phyloP scores from a whole-genome alignment of 148 eudicot genomes.

The Vaccinium corymbosum region DNA sequence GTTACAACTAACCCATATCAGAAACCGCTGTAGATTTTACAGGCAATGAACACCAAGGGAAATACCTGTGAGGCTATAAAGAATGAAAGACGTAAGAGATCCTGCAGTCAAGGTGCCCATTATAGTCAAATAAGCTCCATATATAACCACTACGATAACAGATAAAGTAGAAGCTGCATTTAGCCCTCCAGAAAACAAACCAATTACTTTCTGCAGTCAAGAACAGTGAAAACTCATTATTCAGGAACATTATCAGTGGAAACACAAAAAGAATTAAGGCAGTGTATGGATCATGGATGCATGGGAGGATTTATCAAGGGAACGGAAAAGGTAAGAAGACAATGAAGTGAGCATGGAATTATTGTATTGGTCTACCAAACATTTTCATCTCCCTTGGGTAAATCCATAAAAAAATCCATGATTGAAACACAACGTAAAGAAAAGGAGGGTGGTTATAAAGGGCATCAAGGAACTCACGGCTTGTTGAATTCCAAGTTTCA shows the following conservation, averaged over 20 bases:
- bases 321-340: not conserved
- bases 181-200: slow-evolving; percentile 18
- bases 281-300: not conserved
- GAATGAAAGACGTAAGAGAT: slow-evolving; percentile 20
- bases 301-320: not conserved
- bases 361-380: not conserved
- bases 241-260: not conserved
- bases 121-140: slow-evolving; percentile 14
- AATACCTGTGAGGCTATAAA: slow-evolving; percentile 18
- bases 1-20: not conserved
- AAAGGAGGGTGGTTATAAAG: not conserved
- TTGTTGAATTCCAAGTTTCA: slow-evolving; percentile 71
- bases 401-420: not conserved
- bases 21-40: not conserved
- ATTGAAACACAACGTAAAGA: not conserved
- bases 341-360: not conserved
- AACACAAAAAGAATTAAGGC: not conserved
- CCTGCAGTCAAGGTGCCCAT: slow-evolving; percentile 15
- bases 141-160: slow-evolving; percentile 8
- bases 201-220: slow-evolving; percentile 9
- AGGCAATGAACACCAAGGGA: not conserved
- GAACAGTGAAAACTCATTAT: not conserved
- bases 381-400: not conserved
- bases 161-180: slow-evolving; percentile 16
- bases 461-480: slow-evolving; percentile 51